phyloP scores from a whole-genome alignment of 805 yeast genomes.

The Starmerella asiatica region DNA sequence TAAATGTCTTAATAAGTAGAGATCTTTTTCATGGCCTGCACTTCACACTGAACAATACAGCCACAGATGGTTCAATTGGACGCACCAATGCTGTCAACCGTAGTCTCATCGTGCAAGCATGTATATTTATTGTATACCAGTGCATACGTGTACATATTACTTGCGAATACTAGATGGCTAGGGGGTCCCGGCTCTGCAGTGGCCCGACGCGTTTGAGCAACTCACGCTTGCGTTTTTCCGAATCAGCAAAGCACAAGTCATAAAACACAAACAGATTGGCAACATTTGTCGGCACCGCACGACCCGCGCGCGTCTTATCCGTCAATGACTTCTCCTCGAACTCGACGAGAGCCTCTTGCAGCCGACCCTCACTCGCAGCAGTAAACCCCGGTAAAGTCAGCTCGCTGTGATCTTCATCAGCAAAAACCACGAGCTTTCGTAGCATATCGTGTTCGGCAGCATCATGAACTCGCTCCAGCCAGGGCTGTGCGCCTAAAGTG shows the following conservation, averaged over 20 bases:
- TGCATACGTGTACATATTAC: too few species aligned
- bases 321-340: conserved; percentile 16
- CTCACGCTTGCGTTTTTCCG: neutral
- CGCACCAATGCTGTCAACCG: too few species aligned
- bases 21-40: neutral
- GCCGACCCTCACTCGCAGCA: conserved; percentile 21
- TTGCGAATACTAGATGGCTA: neutral
- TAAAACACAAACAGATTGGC: conserved; percentile 23
- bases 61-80: too few species aligned
- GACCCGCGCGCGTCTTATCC: conserved; percentile 3
- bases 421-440: conserved; percentile 18
- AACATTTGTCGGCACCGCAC: conserved; percentile 3
- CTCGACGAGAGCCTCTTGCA: conserved; percentile 16
- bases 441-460: neutral
- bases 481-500: conserved; percentile 23
- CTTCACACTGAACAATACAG: too few species aligned
- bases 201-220: neutral
- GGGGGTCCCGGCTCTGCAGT: neutral
- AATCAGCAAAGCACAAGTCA: conserved; percentile 17
- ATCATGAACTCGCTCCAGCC: conserved; percentile 17
- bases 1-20: neutral
- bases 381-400: conserved; percentile 12
- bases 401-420: conserved; percentile 22
- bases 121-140: neutral
- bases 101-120: too few species aligned